Base-by-base conservation (phyloP, 1,284 basidiomycete species). In the Erythrobasidium hasegawianum region DNA sequence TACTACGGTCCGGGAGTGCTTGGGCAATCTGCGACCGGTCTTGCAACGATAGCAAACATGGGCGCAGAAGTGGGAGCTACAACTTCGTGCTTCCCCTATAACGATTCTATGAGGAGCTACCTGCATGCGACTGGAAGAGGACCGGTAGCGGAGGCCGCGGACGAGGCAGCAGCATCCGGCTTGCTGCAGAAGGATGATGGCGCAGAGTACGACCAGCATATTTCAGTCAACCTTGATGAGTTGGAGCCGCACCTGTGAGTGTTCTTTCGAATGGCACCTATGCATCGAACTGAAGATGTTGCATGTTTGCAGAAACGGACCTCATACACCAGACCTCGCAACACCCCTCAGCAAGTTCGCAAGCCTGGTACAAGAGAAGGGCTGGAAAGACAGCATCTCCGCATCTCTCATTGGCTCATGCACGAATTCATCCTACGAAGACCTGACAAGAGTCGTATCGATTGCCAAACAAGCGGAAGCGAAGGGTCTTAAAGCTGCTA, bases 51-150 rank as follows among this genome's bases (percentile, higher is more conserved):
- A 52, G 70, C 70, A 58, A 76, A 75, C 71, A 99, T 98, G 96
- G 96, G 96, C 68, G 96, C 96, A 22, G 96, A 99, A 81, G 92
- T 98, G 26, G 96, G 96, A 53, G 96, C 96, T 7, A 99, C 96
- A 1, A 97, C 96, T 0, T 95, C 92, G 1, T 92, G 90, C 2
- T 99, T 99, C 84, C 94, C 94, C 13, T 98, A 97, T 79, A 93
- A 91, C 7, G 78, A 84, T 13, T 73, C 65, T 73, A 98, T 98
- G 95, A 83, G 85, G 41, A 82, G 85, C 27, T 98, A 98, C 79
- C 84, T 99, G 29, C 81, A 85, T 71, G 93, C 93, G 13, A 98
- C 96, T 14, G 87, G 90, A 57, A 86, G 96, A 64, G 86, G 83
- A n/a, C 85, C 87, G 38, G 92, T 96, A 33, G 93, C 94, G 26